A percentile compares a stretch with the other conserved stretches of the same genome.
These are phyloP conservation scores for Thyridium curvatum DNA, from an alignment of 2,329 filamentous ascomycete genomes.

Conservation along the genomic window DNA sequence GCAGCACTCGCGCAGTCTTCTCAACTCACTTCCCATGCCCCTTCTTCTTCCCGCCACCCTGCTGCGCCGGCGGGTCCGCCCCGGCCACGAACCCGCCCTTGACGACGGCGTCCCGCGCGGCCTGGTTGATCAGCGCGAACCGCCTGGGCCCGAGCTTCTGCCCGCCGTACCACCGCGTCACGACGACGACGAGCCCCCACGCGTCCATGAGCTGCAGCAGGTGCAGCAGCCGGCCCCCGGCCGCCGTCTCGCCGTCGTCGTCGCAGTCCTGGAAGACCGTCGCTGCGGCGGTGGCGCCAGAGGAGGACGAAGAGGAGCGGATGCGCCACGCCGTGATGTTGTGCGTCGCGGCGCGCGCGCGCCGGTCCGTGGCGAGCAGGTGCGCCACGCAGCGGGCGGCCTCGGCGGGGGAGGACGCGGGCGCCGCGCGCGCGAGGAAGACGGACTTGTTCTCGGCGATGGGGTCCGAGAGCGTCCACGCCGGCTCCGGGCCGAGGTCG, in stretches of 20 bases:
- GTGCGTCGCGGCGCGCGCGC: constrained; percentile 80
- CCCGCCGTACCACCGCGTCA: constrained; percentile 93
- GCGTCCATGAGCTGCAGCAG: constrained; percentile 92
- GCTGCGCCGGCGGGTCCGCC: constrained; percentile 34
- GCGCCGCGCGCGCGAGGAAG: constrained; percentile 74
- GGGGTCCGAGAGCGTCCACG: constrained; percentile 70
- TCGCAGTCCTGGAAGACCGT: constrained; percentile 80
- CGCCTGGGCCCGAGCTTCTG: constrained; percentile 81
- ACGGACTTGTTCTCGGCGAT: constrained; percentile 79
- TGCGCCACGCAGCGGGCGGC: constrained; percentile 67
- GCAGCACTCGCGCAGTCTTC: too few relatives aligned
- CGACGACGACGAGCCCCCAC: constrained; percentile 89
- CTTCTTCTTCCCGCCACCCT: constrained; percentile 32
- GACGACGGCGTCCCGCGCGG: constrained; percentile 77
- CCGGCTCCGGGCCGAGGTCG: constrained; percentile 27
- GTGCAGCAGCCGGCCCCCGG: constrained; percentile 77
- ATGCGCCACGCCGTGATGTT: constrained; percentile 96
- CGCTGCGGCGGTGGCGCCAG: constrained; percentile 37
- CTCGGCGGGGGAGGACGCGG: constrained; percentile 62
- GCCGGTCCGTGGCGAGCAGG: constrained; percentile 76
- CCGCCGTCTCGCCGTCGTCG: constrained; percentile 92
- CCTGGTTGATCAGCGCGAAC: constrained; percentile 85
- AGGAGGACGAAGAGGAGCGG: constrained; percentile 21
- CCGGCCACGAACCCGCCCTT: constrained; percentile 64
- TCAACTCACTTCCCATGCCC: constrained; percentile 20